Percentiles rank a stretch among this genome's conserved stretches.
Conservation (phyloP, 139 green algal genomes). For the Dunaliella primolecta region DNA sequence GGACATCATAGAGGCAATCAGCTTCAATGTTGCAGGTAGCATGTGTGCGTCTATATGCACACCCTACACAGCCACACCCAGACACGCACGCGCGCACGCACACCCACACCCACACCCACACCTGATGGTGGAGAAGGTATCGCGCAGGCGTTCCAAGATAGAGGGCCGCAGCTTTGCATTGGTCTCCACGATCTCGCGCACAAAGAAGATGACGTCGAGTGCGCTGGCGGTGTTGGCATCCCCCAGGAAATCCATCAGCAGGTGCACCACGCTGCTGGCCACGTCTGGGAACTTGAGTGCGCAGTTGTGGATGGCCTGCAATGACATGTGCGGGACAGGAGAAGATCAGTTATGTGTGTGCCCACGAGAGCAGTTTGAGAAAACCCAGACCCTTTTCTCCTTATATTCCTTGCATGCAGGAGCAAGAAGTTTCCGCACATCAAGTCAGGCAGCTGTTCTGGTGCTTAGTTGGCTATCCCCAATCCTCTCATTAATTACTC, state of each 20-base stretch:
- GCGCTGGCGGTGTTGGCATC: slow-evolving; percentile 73
- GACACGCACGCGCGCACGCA: background rate
- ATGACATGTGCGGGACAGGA: background rate
- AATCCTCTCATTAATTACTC: no score
- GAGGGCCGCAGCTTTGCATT: slow-evolving; percentile 78
- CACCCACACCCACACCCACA: background rate
- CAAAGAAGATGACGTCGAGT: slow-evolving; percentile 83
- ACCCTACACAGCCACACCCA: background rate
- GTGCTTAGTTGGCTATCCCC: slow-evolving; percentile 5
- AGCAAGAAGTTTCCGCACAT: no score
- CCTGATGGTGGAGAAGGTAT: slow-evolving; percentile 69
- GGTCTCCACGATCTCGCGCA: slow-evolving; percentile 95
- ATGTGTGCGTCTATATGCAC: no score
- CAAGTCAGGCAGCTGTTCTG: no score
- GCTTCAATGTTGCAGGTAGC: no score
- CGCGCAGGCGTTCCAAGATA: slow-evolving; percentile 85
- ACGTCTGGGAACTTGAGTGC: slow-evolving; percentile 95
- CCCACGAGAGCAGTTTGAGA: no score
- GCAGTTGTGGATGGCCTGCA: slow-evolving; percentile 87
- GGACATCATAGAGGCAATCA: no score
- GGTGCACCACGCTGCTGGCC: slow-evolving; percentile 83
- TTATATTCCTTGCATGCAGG: no score
- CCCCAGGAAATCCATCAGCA: slow-evolving; percentile 98
- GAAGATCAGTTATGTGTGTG: background rate
- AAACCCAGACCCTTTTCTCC: no score